Conservation (phyloP, 129 eudicot genomes). For the Logfia minima region DNA sequence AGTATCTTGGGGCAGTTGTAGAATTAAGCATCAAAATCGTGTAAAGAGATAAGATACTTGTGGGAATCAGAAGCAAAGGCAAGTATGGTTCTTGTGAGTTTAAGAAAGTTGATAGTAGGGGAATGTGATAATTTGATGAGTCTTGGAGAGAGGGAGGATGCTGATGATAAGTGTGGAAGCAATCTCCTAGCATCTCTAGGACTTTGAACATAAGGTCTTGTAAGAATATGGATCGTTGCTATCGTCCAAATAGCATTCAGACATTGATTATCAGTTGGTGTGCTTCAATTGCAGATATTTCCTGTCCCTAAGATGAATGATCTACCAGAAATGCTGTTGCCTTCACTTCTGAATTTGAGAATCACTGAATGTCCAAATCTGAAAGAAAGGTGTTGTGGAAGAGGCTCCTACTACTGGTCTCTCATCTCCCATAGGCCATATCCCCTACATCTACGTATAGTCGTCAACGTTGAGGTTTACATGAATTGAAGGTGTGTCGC, state of each 20-base stretch:
- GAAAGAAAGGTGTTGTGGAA: not conserved
- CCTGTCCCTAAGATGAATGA: not conserved
- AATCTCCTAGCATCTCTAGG: slow-evolving; percentile 14
- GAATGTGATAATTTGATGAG: slow-evolving; percentile 8
- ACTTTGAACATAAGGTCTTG: not conserved
- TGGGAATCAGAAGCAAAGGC: slow-evolving; percentile 26
- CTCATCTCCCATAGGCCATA: slow-evolving; percentile 19
- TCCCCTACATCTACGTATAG: slow-evolving; percentile 1
- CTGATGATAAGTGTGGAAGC: not conserved
- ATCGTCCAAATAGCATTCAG: not conserved
- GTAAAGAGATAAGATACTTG: slow-evolving; percentile 14
- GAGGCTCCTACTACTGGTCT: not conserved
- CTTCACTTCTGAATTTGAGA: not conserved
- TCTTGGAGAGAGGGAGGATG: slow-evolving; percentile 24
- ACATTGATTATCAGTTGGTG: not conserved
- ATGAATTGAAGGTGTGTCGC: no score
- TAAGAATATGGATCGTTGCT: slow-evolving; percentile 11
- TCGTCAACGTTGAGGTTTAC: no score
- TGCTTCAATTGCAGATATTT: not conserved
- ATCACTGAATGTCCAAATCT: not conserved
- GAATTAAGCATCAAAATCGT: not conserved
- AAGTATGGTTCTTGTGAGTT: slow-evolving; percentile 14
- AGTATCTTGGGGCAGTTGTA: slow-evolving; percentile 15
- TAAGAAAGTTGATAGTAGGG: not conserved
- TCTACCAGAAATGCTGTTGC: not conserved